Evolutionary conservation across 2,329 filamentous ascomycete genomes (phyloP), one percentile per base, ranked within the genome.

Genomic region (Clonostachys solani): DNA sequence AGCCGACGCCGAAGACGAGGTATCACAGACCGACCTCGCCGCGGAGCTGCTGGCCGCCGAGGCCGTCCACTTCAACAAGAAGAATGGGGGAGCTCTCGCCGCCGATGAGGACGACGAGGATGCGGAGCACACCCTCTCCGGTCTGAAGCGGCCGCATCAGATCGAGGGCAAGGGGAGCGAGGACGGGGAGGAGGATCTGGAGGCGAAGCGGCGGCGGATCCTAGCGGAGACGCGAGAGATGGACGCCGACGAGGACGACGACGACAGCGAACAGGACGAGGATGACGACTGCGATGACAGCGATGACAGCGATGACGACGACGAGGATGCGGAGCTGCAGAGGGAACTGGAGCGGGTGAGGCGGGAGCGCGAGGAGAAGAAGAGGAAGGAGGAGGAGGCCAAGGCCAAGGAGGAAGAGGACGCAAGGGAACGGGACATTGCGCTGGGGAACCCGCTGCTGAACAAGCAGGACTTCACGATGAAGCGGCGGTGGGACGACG

Each of bases 401-500:
- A 83, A 83, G 49, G 84, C 83, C n/a, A 87, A 84, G 29, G 78
- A 84, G 52, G 92, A 96, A 62, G 78, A 94, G 61, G 91, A 92
- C 61, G 81, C 87, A 60, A 80, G 89, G 50, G 92, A 96, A 67
- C 80, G 84, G 54, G 89, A 96, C 59, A 95, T 97, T 59, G 92
- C 94, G 35, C 74, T 88, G 40, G 94, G 94, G 7, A 99, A 99
- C 64, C 94, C 94, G 37, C 71, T 99, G 45, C 78, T 99, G 48
- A 96, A 97, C 44, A 88, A 89, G 64, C 71, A 80, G 17, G 91
- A 96, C 57, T 97, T 95, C 64, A 91, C 86, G 49, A 85, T 96
- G 60, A 96, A 96, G 77, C 76, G 89, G 56, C 75, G 92, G 57
- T 99, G 94, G 94, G 94, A 99, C 58, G 94, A 99, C 59, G 94